Conservation (phyloP, 805 yeast species). For the Myxozyma nipponensis region DNA sequence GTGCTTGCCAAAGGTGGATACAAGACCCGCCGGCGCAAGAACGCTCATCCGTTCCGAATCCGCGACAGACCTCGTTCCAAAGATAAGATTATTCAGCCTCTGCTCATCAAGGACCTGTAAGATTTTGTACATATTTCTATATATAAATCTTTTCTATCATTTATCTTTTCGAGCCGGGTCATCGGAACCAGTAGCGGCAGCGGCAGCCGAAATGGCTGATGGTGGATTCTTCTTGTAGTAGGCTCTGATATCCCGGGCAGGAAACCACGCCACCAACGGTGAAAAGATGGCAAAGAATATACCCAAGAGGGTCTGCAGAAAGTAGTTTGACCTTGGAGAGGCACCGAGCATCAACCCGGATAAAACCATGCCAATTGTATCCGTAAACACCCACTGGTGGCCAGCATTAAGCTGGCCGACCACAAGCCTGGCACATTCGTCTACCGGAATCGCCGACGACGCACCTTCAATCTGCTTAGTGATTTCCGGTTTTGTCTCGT, state of each 20-base stretch:
- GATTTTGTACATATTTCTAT: background rate
- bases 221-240: slow-evolving; percentile 2
- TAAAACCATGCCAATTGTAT: slow-evolving; percentile 77
- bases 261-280: slow-evolving; percentile 44
- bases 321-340: slow-evolving; percentile 59
- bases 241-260: slow-evolving; percentile 10
- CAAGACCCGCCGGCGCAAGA: slow-evolving; percentile 71
- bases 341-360: slow-evolving; percentile 64
- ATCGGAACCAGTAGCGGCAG: no score
- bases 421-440: slow-evolving; percentile 60
- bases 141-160: no score
- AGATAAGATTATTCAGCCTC: slow-evolving; percentile 29
- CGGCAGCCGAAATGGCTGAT: no score
- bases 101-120: slow-evolving; percentile 6
- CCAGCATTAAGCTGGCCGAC: slow-evolving; percentile 58
- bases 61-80: slow-evolving; percentile 88
- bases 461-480: slow-evolving; percentile 84
- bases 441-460: slow-evolving; percentile 63
- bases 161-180: no score
- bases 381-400: slow-evolving; percentile 72
- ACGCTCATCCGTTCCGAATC: slow-evolving; percentile 77
- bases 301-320: slow-evolving; percentile 49
- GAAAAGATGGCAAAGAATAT: slow-evolving; percentile 51
- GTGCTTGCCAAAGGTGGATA: slow-evolving; percentile 84
- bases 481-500: slow-evolving; percentile 77